These are phyloP conservation scores for Quercus cerris DNA, from an alignment of 306 rosid species.

Conservation along the genomic window DNA sequence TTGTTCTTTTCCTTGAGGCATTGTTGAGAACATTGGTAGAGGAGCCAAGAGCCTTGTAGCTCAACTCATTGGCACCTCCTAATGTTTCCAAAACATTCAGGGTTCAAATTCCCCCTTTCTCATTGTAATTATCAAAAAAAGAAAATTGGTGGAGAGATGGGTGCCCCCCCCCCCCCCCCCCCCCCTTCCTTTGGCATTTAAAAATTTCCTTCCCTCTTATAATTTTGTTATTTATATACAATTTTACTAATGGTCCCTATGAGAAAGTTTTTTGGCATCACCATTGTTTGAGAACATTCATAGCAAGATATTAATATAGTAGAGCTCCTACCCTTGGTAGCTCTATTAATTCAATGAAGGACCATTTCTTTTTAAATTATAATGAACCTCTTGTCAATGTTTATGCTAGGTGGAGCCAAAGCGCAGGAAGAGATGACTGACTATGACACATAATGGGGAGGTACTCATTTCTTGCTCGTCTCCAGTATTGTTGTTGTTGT, in stretches of 20 bases:
- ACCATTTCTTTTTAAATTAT: background rate
- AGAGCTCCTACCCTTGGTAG: background rate
- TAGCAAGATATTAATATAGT: background rate
- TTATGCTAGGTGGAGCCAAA: slow-evolving; percentile 48
- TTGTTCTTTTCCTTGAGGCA: background rate
- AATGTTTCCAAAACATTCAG: too few species aligned
- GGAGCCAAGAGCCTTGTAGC: too few species aligned
- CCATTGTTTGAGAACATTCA: too few species aligned
- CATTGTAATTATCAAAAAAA: too few species aligned
- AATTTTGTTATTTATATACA: too few species aligned
- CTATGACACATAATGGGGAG: slow-evolving; percentile 28
- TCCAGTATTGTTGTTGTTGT: slow-evolving; percentile 13
- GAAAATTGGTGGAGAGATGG: too few species aligned
- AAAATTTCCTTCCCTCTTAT: too few species aligned
- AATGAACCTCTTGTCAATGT: slow-evolving; percentile 2
- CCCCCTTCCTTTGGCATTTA: too few species aligned
- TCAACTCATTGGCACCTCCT: background rate
- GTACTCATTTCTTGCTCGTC: slow-evolving; percentile 32
- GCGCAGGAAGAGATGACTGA: slow-evolving; percentile 56
- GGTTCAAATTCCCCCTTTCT: too few species aligned
- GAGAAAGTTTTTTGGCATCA: too few species aligned
- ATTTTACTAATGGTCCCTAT: too few species aligned
- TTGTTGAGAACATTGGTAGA: background rate
- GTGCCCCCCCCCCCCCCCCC: too few species aligned
- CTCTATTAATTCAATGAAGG: slow-evolving; percentile 3